A percentile compares a stretch with the other conserved stretches of the same genome.
These are phyloP conservation scores for Rubia balearica DNA, from an alignment of 305 asterid species.

Conservation along the genomic window DNA sequence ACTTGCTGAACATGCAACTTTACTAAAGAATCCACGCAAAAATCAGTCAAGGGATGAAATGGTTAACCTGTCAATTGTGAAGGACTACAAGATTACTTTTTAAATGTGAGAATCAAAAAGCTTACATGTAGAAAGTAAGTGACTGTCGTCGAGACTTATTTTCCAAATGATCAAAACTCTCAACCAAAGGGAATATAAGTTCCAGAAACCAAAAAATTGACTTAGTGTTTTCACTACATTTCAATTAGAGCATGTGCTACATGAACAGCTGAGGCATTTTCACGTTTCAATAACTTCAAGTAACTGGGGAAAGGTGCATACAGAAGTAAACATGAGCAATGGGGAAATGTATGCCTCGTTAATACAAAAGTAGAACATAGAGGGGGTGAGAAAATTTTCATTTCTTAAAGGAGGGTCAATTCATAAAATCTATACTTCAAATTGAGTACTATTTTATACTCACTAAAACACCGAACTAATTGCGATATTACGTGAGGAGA, in stretches of 20 bases:
- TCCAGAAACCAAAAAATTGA: conserved; percentile 4
- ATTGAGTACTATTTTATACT: conserved; percentile 35
- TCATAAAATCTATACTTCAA: conserved; percentile 8
- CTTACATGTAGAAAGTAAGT: not conserved
- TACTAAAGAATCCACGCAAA: not conserved
- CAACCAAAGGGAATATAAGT: not conserved
- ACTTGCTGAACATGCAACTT: not conserved
- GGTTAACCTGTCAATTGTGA: not conserved
- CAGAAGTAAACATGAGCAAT: not conserved
- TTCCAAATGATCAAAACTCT: not conserved
- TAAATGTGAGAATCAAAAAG: not conserved
- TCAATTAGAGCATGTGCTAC: not conserved
- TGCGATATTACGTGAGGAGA: conserved; percentile 73
- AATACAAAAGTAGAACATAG: not conserved
- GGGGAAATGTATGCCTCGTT: not conserved
- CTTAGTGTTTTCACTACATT: not conserved
- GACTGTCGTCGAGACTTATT: not conserved
- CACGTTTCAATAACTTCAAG: not conserved
- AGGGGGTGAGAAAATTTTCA: not conserved
- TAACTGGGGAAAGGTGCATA: not conserved
- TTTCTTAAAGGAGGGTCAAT: not conserved
- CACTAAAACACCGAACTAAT: conserved; percentile 80
- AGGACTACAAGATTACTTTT: not conserved
- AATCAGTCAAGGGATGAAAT: not conserved
- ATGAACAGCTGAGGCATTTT: not conserved